Percentiles rank a stretch among this genome's conserved stretches.
phyloP scores from a whole-genome alignment of 805 yeast genomes.

The Candida nanaspora region DNA sequence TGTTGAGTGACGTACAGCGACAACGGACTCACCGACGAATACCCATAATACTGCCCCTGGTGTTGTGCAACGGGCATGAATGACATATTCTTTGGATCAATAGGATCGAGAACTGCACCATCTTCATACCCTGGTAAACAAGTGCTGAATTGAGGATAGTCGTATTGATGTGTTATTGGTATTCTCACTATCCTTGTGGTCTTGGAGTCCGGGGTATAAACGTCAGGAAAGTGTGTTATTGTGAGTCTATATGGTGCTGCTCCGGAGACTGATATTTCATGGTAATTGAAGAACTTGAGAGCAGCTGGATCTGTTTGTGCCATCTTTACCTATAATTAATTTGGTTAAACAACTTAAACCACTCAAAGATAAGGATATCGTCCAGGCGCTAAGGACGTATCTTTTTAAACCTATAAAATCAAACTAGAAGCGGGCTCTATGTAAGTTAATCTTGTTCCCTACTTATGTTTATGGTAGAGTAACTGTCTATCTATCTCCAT shows the following conservation, averaged over 20 bases:
- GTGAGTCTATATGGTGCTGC: conserved; percentile 22
- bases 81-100: conserved; percentile 1
- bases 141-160: conserved; percentile 49
- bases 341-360: no score
- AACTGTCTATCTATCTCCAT: no score
- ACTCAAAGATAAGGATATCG: no score
- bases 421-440: no score
- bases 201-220: conserved; percentile 28
- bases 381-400: no score
- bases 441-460: no score
- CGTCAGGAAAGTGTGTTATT: conserved; percentile 63
- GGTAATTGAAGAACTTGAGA: conserved; percentile 46
- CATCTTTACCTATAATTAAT: neutral
- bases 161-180: conserved; percentile 42
- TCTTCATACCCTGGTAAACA: conserved; percentile 55
- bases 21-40: conserved; percentile 46
- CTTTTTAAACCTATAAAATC: no score
- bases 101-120: conserved; percentile 40
- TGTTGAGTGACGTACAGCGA: conserved; percentile 25
- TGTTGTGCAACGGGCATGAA: conserved; percentile 33
- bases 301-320: neutral
- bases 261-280: conserved; percentile 41
- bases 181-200: conserved; percentile 56
- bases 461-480: no score
- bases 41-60: conserved; percentile 42